Base-by-base conservation (phyloP, 1,284 basidiomycete genomes). In the Melampsora americana region DNA sequence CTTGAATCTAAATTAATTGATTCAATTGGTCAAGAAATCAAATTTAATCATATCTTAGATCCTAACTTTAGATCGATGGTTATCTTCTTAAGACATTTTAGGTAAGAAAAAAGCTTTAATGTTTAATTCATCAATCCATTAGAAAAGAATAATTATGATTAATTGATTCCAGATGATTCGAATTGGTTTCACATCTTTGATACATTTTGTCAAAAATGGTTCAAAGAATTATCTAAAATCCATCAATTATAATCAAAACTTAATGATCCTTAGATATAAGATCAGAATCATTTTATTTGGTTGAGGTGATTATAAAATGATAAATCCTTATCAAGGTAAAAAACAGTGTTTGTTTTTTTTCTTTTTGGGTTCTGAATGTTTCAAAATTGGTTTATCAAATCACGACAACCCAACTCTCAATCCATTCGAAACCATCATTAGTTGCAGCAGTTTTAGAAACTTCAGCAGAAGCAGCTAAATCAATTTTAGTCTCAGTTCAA, bases 401-500 rank as follows among this genome's bases (percentile, higher is more conserved):
- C n/a, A n/a, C n/a, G n/a, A 85, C 84, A 1, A 85, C 84, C 1
- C 84, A 84, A 79, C 82, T 85, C 28, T 84, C 94, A 0, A 90
- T 98, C 78, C 92, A 95, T 80, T 85, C 92, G 1, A 90, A 89
- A 1, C 95, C 94, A 1, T 90, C 92, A 80, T 87, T 98, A 53
- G 90, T 98, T 68, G 89, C 94, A 59, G 95, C 95, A 23, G 90
- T 92, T 80, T 14, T 35, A n/a, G 71, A 66, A n/a, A 18, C 18
- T 20, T 50, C 12, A 18, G 88, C 89, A 18, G 90, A 92, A 39
- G 92, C 93, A 80, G 88, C 90, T 14, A 91, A 92, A 20, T 75
- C 79, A 83, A 97, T 97, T 83, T 83, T 98, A 28, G 84, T 97
- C 0, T 95, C 95, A 0, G 94, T 98, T 1, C 93, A 96, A 82